Percentiles rank a stretch among this genome's conserved stretches.
Evolutionary conservation across 306 rosid genomes (phyloP).

Genomic region (Vicia faba): DNA sequence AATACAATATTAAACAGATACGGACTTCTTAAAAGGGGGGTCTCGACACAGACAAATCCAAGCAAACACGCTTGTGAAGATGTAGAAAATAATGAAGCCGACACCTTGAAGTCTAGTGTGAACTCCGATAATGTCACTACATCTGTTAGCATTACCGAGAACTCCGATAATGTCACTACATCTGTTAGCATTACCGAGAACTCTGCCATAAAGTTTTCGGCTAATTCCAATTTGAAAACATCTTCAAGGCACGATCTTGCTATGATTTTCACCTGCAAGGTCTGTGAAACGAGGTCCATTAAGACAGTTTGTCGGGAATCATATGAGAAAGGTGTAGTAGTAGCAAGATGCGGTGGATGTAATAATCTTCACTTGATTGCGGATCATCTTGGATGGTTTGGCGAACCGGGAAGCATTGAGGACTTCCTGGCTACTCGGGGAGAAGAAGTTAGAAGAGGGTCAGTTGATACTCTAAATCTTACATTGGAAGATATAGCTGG

Average conservation of each 20-base stretch:
- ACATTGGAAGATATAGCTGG: constrained; percentile 82
- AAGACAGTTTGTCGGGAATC: constrained; percentile 78
- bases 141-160: constrained; percentile 22
- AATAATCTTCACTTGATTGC: constrained; percentile 80
- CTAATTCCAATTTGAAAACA: constrained; percentile 55
- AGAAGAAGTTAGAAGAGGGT: constrained; percentile 77
- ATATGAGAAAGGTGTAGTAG: constrained; percentile 88
- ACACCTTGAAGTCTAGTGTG: constrained; percentile 22
- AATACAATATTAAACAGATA: constrained; percentile 41
- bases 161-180: constrained; percentile 38
- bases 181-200: constrained; percentile 25
- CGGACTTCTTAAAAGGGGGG: constrained; percentile 44
- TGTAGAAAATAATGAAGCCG: constrained; percentile 39
- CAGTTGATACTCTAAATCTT: constrained; percentile 67
- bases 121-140: constrained; percentile 38
- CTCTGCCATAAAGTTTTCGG: constrained; percentile 47
- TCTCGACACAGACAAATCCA: constrained; percentile 46
- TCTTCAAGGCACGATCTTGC: constrained; percentile 95
- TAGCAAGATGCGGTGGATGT: constrained; percentile 84
- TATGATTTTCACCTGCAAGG: constrained; percentile 88
- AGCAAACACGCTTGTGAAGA: constrained; percentile 44
- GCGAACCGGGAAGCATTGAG: constrained; percentile 74
- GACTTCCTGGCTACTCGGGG: constrained; percentile 80
- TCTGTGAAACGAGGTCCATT: constrained; percentile 85
- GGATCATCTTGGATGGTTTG: constrained; percentile 88